Evolutionary conservation across 2,329 filamentous ascomycete genomes (phyloP).

Genomic region (Neofusicoccum kwambonambiense): DNA sequence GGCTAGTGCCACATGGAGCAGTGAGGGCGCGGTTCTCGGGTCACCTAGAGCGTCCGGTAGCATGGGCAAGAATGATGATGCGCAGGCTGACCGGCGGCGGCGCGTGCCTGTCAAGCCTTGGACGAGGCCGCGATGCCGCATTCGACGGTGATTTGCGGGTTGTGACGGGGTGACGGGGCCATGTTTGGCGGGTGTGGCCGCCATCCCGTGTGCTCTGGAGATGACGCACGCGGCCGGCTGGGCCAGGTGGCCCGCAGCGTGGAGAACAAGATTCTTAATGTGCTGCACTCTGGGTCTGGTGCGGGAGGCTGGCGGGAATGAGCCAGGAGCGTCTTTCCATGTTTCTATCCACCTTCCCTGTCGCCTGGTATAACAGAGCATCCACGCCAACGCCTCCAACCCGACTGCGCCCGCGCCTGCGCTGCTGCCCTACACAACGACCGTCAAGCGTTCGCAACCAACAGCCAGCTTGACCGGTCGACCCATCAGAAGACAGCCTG

Average conservation of each 20-base stretch:
- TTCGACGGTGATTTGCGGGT: neutral
- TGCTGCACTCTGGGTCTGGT: slow-evolving; percentile 4
- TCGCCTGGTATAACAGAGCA: neutral
- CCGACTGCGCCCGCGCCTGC: slow-evolving; percentile 3
- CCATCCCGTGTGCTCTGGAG: slow-evolving; percentile 8
- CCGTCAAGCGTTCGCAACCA: neutral
- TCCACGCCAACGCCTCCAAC: neutral
- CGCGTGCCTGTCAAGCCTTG: slow-evolving; percentile 5
- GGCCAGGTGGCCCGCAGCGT: neutral
- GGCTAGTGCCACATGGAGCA: slow-evolving; percentile 13
- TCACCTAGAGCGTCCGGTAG: neutral
- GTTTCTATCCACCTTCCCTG: slow-evolving; percentile 1
- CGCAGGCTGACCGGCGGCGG: neutral
- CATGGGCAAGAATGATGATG: slow-evolving; percentile 12
- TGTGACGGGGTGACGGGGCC: slow-evolving; percentile 8
- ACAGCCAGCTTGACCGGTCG: slow-evolving; percentile 10
- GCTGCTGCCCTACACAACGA: neutral
- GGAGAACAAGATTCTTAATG: neutral
- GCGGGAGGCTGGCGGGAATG: slow-evolving; percentile 10
- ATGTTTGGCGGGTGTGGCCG: slow-evolving; percentile 5
- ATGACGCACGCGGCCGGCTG: slow-evolving; percentile 11
- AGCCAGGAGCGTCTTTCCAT: neutral
- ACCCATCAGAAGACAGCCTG: slow-evolving; percentile 1
- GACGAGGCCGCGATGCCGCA: slow-evolving; percentile 4
- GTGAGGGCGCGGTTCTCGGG: slow-evolving; percentile 9